A percentile compares a stretch with the other conserved stretches of the same genome.
These are phyloP conservation scores for Cochlearia excelsa DNA, from an alignment of 345 rosid species.

Conservation along the genomic window DNA sequence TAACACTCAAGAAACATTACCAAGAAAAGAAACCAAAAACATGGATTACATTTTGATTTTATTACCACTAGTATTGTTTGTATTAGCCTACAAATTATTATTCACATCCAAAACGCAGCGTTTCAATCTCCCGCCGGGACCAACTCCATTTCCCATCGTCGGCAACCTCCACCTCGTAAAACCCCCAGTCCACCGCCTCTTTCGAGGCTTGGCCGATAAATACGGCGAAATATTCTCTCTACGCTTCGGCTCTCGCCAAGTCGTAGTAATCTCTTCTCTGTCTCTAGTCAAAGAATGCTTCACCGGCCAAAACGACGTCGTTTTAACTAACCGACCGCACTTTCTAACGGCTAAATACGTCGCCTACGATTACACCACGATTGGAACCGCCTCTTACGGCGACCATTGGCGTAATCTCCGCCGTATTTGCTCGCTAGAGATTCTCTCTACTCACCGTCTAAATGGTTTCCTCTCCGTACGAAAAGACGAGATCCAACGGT, in stretches of 20 bases:
- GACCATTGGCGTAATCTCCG: slow-evolving; percentile 50
- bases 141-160: slow-evolving; percentile 45
- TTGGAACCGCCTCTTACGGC: slow-evolving; percentile 46
- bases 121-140: slow-evolving; percentile 45
- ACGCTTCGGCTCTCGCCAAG: slow-evolving; percentile 35
- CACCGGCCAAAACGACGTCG: slow-evolving; percentile 43
- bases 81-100: slow-evolving; percentile 18
- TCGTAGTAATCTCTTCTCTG: slow-evolving; percentile 47
- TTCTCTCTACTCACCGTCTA: slow-evolving; percentile 42
- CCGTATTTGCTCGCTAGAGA: slow-evolving; percentile 43
- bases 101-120: slow-evolving; percentile 13
- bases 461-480: slow-evolving; percentile 27
- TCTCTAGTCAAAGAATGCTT: slow-evolving; percentile 46
- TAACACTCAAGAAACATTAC: no score
- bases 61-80: slow-evolving; percentile 11
- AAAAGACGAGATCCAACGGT: slow-evolving; percentile 27
- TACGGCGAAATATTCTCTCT: slow-evolving; percentile 46
- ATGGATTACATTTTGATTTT: slow-evolving; percentile 18
- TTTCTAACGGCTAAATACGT: slow-evolving; percentile 38
- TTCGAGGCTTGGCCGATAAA: slow-evolving; percentile 30
- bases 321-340: slow-evolving; percentile 49
- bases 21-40: no score
- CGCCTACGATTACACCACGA: slow-evolving; percentile 33
- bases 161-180: slow-evolving; percentile 49
- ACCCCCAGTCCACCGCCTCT: slow-evolving; percentile 38